Base-by-base conservation (phyloP, 2,329 filamentous ascomycete genomes). In the Sporothrix curviconia region DNA sequence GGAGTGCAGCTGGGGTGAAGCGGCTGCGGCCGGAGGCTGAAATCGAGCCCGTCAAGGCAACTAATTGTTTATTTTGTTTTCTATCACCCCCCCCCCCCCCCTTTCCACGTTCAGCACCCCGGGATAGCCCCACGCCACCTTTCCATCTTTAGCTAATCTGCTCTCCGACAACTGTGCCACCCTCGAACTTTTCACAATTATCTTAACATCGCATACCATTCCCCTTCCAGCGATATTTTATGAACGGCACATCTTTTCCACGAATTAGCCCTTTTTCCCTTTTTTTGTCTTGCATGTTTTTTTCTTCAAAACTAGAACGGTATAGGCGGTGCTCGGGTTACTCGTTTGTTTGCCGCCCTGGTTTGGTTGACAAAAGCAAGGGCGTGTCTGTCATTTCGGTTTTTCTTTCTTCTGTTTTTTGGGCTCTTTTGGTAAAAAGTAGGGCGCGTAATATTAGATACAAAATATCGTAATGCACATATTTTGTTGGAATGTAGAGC, bases 1-100 rank as follows among this genome's bases (percentile, higher is more conserved):
- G 49, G 72, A 75, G 59, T 80, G 83, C 63, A 84, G n/a, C n/a
- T n/a, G n/a, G 81, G 81, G 76, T 84, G 2, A 76, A 74, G 64
- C 69, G 77, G 56, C 69, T 82, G 56, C 68, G 78, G n/a, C n/a
- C n/a, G 25, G 79, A 82, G 61, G 68, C 74, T 57, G n/a, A n/a
- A n/a, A n/a, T n/a, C n/a, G n/a, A n/a, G n/a, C 71, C 30, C 60
- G 64, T 7, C 40, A 59, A 24, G 61, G 61, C 17, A 61, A 56
- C 43, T 64, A 50, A 55, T 3, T 14, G 15, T 9, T 22, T 8
- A 4, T n/a, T 32, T 49, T 24, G 1, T n/a, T 30, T 17, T 30
- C 14, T 28, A 19, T 14, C 5, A 28, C 17, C 37, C 2, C 28
- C 37, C 15, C 43, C 42, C 28, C 6, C 11, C 36, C 7, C 44